A percentile compares a stretch with the other conserved stretches of the same genome.
phyloP scores from a whole-genome alignment of 306 rosid genomes.

The Pyrus betulifolia region DNA sequence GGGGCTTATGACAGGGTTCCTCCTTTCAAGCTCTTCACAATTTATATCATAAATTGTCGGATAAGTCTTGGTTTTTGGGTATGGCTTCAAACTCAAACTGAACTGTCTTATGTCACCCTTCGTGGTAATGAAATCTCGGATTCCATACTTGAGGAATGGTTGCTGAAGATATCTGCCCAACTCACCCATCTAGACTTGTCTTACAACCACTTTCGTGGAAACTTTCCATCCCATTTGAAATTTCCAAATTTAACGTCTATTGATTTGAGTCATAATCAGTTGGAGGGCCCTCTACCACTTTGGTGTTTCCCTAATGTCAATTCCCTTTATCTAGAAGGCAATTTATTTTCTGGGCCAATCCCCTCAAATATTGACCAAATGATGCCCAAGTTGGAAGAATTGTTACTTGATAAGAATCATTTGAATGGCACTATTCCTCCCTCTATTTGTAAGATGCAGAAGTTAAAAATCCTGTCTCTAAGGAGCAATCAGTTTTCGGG shows the following conservation, averaged over 20 bases:
- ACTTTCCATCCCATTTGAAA: not conserved
- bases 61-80: not conserved
- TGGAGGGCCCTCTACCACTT: not conserved
- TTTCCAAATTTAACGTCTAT: not conserved
- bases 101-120: accelerated
- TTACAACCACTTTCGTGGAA: not conserved
- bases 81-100: not conserved
- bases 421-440: not conserved
- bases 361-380: no score
- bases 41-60: accelerated
- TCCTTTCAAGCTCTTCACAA: not conserved
- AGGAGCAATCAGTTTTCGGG: not conserved
- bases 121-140: not conserved
- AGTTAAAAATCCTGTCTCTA: accelerated
- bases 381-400: not conserved
- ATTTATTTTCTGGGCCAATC: no score
- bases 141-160: not conserved
- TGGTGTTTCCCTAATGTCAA: accelerated
- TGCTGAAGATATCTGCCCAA: not conserved
- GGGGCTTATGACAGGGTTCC: not conserved
- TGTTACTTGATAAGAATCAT: not conserved
- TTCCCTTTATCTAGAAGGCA: no score
- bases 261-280: not conserved
- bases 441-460: not conserved
- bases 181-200: accelerated